phyloP scores from a whole-genome alignment of 2,329 filamentous ascomycete genomes.

The Paracorniculantispora psalliotae region DNA sequence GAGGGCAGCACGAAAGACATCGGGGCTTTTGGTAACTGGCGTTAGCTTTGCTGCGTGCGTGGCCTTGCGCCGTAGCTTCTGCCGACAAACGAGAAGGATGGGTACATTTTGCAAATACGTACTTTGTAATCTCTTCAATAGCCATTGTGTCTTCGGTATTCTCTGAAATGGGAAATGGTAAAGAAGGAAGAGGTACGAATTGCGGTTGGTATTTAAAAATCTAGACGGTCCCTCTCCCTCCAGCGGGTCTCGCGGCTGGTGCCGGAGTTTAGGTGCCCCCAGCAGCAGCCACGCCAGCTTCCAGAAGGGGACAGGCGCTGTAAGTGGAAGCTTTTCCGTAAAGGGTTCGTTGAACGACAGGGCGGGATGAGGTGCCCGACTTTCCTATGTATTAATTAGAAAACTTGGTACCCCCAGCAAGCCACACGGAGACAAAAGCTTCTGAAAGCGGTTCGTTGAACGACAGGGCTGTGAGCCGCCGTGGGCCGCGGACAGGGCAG shows the following conservation, averaged over 20 bases:
- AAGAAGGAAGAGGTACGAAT: not conserved
- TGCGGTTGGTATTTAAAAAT: not conserved
- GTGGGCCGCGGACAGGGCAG: too few species aligned
- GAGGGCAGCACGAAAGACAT: slow-evolving; percentile 13
- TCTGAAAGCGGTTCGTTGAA: not conserved
- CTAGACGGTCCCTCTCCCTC: not conserved
- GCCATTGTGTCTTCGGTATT: slow-evolving; percentile 4
- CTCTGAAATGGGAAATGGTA: not conserved
- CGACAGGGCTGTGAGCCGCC: not conserved
- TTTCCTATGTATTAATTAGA: too few species aligned
- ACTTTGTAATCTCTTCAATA: slow-evolving; percentile 14
- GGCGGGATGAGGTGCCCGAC: not conserved
- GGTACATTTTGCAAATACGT: too few species aligned
- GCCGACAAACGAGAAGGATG: too few species aligned
- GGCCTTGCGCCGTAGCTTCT: too few species aligned
- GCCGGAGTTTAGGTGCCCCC: not conserved
- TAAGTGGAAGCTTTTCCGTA: not conserved
- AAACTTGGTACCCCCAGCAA: too few species aligned
- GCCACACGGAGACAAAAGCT: too few species aligned
- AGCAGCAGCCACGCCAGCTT: not conserved
- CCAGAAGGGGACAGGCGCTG: not conserved
- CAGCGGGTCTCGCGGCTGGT: slow-evolving; percentile 1
- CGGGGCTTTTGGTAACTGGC: not conserved
- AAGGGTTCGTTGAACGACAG: not conserved
- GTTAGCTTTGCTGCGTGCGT: too few species aligned